Percentiles rank a stretch among this genome's conserved stretches.
Conservation (phyloP, 2,329 filamentous ascomycete genomes). For the Sclerotinia minor region DNA sequence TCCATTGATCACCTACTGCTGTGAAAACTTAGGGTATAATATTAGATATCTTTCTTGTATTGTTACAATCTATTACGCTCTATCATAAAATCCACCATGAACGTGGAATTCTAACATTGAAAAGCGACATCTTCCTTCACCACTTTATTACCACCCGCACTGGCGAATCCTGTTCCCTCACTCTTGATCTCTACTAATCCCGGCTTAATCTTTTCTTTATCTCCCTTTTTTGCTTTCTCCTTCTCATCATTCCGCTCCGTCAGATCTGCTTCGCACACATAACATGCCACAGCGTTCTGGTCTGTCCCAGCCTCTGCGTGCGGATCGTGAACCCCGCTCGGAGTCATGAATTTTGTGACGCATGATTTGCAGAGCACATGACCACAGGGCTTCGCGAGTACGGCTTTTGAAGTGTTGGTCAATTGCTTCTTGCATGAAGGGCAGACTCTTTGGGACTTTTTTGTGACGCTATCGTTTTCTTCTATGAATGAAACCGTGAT, state of each 20-base stretch:
- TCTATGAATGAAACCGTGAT: conserved; percentile 76
- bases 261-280: conserved; percentile 83
- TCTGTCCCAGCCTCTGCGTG: conserved; percentile 53
- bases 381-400: conserved; percentile 83
- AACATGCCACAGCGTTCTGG: conserved; percentile 65
- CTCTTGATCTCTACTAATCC: conserved; percentile 78
- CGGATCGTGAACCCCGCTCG: conserved; percentile 55
- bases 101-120: conserved; percentile 59
- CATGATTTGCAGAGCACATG: conserved; percentile 89
- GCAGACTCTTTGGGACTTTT: conserved; percentile 61
- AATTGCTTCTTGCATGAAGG: conserved; percentile 83
- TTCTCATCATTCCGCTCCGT: conserved; percentile 48
- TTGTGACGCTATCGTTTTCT: conserved; percentile 55
- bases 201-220: conserved; percentile 61
- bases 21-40: neutral
- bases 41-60: neutral
- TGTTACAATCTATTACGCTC: neutral
- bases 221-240: conserved; percentile 50
- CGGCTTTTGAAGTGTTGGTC: conserved; percentile 77
- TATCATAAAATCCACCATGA: neutral
- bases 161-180: conserved; percentile 91
- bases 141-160: conserved; percentile 79
- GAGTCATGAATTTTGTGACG: conserved; percentile 77
- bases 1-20: neutral
- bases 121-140: conserved; percentile 78